A percentile compares a stretch with the other conserved stretches of the same genome.
Conservation (phyloP, 2,329 filamentous ascomycete genomes). For the Epichloe amarillans region DNA sequence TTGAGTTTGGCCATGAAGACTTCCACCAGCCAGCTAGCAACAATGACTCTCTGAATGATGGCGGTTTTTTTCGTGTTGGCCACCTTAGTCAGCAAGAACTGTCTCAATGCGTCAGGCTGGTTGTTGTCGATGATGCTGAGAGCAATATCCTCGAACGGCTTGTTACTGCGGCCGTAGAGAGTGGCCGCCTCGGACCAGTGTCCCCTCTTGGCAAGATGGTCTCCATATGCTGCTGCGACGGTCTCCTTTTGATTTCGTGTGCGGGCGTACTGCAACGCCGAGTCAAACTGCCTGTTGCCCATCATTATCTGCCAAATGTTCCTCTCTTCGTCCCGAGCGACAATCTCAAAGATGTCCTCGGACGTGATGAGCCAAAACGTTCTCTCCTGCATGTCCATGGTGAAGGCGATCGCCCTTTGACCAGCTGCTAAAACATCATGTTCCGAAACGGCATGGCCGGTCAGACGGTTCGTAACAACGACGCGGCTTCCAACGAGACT, state of each 20-base stretch:
- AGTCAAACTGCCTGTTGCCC: constrained; percentile 73
- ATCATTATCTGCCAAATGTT: constrained; percentile 95
- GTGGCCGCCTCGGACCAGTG: constrained; percentile 75
- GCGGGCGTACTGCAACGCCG: constrained; percentile 73
- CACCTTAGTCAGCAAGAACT: constrained; percentile 79
- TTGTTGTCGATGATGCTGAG: constrained; percentile 79
- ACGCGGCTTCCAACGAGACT: constrained; percentile 71
- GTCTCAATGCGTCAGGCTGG: constrained; percentile 80
- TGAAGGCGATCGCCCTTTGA: constrained; percentile 69
- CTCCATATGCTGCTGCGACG: constrained; percentile 82
- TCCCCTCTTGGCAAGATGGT: constrained; percentile 70
- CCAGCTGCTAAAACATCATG: constrained; percentile 72
- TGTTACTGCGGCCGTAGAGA: constrained; percentile 89
- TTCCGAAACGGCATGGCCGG: constrained; percentile 75
- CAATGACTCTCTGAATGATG: constrained; percentile 88
- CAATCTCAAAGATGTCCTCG: constrained; percentile 85
- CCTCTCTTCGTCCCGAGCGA: constrained; percentile 77
- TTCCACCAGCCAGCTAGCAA: constrained; percentile 89
- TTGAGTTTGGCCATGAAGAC: constrained; percentile 97
- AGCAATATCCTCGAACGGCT: constrained; percentile 92
- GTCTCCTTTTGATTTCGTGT: constrained; percentile 69
- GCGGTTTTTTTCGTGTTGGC: constrained; percentile 62
- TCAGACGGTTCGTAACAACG: constrained; percentile 75
- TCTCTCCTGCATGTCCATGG: constrained; percentile 84
- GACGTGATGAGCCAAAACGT: constrained; percentile 95